These are phyloP conservation scores for Chimonanthus praecox DNA, from an alignment of 164 flowering plant genomes.

Conservation along the genomic window DNA sequence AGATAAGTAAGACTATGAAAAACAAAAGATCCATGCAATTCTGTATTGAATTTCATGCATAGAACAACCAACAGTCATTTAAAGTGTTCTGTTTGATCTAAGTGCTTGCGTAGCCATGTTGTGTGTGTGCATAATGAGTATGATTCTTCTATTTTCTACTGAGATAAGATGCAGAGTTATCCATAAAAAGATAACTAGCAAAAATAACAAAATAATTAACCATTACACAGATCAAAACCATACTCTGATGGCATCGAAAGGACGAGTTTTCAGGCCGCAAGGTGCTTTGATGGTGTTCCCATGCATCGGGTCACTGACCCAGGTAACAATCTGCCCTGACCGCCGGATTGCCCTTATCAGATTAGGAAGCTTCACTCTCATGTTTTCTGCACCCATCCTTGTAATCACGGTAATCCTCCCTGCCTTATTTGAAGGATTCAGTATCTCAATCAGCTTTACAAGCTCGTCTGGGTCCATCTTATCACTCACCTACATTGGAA, in stretches of 20 bases:
- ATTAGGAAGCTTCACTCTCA: conserved; percentile 95
- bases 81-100: no score
- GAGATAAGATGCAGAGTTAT: background rate
- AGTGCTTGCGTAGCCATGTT: background rate
- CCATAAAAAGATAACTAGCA: background rate
- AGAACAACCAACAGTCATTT: no score
- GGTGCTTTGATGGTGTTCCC: conserved; percentile 98
- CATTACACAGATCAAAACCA: background rate
- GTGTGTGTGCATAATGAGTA: background rate
- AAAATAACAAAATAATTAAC: background rate
- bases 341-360: conserved; percentile 82
- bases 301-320: conserved; percentile 99
- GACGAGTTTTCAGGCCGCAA: conserved; percentile 90
- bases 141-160: background rate
- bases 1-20: no score
- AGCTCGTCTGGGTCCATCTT: conserved; percentile 89
- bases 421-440: conserved; percentile 76
- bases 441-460: conserved; percentile 70
- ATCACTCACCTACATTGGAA: conserved; percentile 65
- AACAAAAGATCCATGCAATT: no score
- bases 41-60: no score
- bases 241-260: conserved; percentile 92
- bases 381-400: conserved; percentile 97
- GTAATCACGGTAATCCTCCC: conserved; percentile 79
- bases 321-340: conserved; percentile 82